Conservation (phyloP, 2,329 filamentous ascomycete species). For the Arthrinium puccinioides region DNA sequence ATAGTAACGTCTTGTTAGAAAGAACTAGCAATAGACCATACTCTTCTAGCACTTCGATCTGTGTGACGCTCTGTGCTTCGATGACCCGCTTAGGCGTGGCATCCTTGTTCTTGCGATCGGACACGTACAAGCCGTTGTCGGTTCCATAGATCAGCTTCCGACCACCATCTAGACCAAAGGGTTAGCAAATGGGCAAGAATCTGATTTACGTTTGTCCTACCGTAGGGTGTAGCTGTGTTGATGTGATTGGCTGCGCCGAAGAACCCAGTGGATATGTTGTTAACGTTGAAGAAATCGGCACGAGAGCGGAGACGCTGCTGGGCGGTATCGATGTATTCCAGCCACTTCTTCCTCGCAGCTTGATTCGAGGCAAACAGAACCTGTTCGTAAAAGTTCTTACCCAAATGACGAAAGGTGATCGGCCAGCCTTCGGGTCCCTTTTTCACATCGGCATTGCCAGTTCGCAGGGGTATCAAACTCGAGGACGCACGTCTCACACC, state of each 20-base stretch:
- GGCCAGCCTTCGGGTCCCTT: slow-evolving; percentile 69
- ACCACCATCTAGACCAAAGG: slow-evolving; percentile 63
- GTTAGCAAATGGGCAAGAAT: too few relatives aligned
- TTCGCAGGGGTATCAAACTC: slow-evolving; percentile 59
- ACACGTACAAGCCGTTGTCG: slow-evolving; percentile 87
- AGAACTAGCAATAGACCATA: slow-evolving; percentile 87
- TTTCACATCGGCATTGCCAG: slow-evolving; percentile 45
- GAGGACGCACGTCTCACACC: slow-evolving; percentile 85
- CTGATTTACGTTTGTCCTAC: slow-evolving; percentile 38
- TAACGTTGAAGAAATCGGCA: slow-evolving; percentile 83
- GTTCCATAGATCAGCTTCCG: slow-evolving; percentile 92
- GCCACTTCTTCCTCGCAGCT: slow-evolving; percentile 88
- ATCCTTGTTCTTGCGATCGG: slow-evolving; percentile 85
- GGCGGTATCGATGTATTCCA: slow-evolving; percentile 88
- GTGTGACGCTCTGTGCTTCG: slow-evolving; percentile 80
- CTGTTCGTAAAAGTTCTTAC: slow-evolving; percentile 89
- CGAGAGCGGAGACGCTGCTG: slow-evolving; percentile 82
- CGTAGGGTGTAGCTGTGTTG: slow-evolving; percentile 89
- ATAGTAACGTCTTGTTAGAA: slow-evolving; percentile 86
- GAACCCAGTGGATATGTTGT: slow-evolving; percentile 50
- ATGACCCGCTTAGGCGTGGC: slow-evolving; percentile 73
- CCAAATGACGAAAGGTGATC: slow-evolving; percentile 92
- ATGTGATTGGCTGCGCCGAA: slow-evolving; percentile 68
- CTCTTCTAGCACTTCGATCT: slow-evolving; percentile 93
- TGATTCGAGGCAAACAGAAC: slow-evolving; percentile 83